Base-by-base conservation (phyloP, 768 basidiomycete genomes). In the Macrolepiota albuminosa region DNA sequence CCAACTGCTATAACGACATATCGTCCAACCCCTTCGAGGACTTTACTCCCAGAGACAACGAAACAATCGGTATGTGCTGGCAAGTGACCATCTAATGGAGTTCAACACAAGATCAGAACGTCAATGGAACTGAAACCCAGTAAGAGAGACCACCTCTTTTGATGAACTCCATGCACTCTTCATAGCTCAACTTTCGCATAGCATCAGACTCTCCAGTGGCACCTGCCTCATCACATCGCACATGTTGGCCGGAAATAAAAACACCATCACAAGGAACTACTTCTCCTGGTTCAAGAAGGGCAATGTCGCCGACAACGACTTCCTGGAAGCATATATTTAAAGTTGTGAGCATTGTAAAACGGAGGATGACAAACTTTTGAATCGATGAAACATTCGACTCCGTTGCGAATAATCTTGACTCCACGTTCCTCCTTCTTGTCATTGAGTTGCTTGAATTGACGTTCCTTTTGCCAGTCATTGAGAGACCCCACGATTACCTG, bases 381-480 rank as follows among this genome's bases (percentile, higher is more conserved):
- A 63, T 91, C 91, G 65, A 96, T 78, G 33, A 91, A 75, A 53
- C 78, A 81, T 63, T 94, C 91, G 11, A 77, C 70, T 36, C 86
- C 87, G 57, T 83, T 76, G 13, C 94, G 86, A 61, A 93, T 87
- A 54, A 89, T 87, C 72, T 94, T 94, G 66, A 94, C 86, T 6
- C 82, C 84, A 31, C 97, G 90, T 65, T 96, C 97, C 58, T 98
- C 96, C 73, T 96, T 96, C 74, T 95, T 90, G 66, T 90, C 91
- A 68, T 98, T 98, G 45, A 99, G 82, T 21, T 78, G 80, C 67
- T 88, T 86, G 78, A 99, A 99, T 74, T 98, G 97, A 2, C 87
- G 87, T 72, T 99, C 97, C 73, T 98, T 98, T 73, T 98, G 95
- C 89, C 92, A 99, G 73, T 99, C 97, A 68, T 98, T 98, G 47